Evolutionary conservation across 257 asterid species (phyloP).

Genomic region (Mitragyna speciosa): DNA sequence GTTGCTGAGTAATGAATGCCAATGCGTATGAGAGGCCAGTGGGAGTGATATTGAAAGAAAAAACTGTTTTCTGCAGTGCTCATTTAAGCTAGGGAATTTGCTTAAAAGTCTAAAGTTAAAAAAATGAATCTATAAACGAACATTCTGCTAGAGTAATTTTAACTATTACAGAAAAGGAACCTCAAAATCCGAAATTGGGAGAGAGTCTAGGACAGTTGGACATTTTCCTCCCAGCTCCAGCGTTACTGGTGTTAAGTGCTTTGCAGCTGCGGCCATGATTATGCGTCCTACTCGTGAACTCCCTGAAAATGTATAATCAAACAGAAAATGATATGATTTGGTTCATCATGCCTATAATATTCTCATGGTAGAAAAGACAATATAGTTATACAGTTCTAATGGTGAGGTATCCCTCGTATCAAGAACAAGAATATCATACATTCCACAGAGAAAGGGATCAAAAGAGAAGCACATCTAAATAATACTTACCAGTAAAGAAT

Average conservation of each 20-base stretch:
- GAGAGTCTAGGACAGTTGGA: conserved; percentile 72
- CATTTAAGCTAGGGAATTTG: not conserved
- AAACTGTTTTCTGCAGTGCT: not conserved
- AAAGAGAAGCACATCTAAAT: not conserved
- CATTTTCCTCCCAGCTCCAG: conserved; percentile 97
- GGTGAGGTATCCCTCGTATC: not conserved
- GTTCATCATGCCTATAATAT: not conserved
- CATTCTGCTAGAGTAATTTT: not conserved
- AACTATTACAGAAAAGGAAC: conserved; percentile 27
- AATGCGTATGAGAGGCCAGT: no score
- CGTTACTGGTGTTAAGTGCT: conserved; percentile 90
- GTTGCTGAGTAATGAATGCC: not conserved
- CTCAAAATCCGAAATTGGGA: conserved; percentile 61
- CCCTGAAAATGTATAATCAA: conserved; percentile 41
- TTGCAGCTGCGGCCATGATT: conserved; percentile 90
- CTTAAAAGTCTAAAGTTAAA: not conserved
- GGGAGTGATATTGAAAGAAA: not conserved
- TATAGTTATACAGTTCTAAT: not conserved
- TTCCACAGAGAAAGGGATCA: not conserved
- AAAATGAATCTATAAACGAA: not conserved
- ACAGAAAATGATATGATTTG: not conserved
- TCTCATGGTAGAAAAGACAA: not conserved
- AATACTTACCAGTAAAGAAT: conserved; percentile 75
- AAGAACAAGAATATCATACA: not conserved
- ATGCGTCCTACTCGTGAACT: conserved; percentile 73